phyloP scores from a whole-genome alignment of 2,329 filamentous ascomycete species.

The Calycina marina region DNA sequence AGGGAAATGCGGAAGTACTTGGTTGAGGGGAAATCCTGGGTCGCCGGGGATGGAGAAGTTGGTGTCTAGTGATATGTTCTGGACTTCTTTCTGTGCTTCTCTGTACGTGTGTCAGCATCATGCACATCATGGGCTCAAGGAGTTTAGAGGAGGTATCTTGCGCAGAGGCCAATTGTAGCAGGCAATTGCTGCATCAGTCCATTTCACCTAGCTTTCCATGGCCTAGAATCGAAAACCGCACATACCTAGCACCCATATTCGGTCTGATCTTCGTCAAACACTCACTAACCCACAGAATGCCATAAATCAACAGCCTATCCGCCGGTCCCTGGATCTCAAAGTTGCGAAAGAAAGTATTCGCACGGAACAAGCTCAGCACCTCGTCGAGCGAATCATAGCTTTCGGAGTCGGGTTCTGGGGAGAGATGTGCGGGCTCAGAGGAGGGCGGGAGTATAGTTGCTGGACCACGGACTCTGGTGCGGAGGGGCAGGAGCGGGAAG shows the following conservation, averaged over 20 bases:
- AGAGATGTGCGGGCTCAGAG: constrained; percentile 29
- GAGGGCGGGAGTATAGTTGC: constrained; percentile 61
- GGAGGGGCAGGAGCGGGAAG: constrained; percentile 86
- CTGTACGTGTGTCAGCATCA: constrained; percentile 16
- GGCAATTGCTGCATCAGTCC: too few species aligned
- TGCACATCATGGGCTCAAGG: too few species aligned
- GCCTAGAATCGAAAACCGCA: constrained; percentile 1
- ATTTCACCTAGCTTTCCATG: neutral
- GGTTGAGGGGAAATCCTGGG: constrained; percentile 83
- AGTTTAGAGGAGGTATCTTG: too few species aligned
- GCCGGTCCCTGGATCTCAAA: constrained; percentile 97
- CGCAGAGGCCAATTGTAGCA: too few species aligned
- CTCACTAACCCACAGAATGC: constrained; percentile 88
- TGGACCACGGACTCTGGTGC: constrained; percentile 89
- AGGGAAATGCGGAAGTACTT: constrained; percentile 34
- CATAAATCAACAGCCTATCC: constrained; percentile 89
- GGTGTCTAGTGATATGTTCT: constrained; percentile 77
- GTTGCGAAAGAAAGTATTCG: constrained; percentile 98
- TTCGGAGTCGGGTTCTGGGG: constrained; percentile 70
- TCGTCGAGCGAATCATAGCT: constrained; percentile 96
- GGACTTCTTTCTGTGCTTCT: constrained; percentile 57
- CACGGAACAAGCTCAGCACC: constrained; percentile 80
- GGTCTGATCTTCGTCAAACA: constrained; percentile 80
- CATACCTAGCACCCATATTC: constrained; percentile 47
- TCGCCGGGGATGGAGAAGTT: constrained; percentile 94